Evolutionary conservation across 2,329 filamentous ascomycete species (phyloP).

Genomic region (Venturia oleaginea): DNA sequence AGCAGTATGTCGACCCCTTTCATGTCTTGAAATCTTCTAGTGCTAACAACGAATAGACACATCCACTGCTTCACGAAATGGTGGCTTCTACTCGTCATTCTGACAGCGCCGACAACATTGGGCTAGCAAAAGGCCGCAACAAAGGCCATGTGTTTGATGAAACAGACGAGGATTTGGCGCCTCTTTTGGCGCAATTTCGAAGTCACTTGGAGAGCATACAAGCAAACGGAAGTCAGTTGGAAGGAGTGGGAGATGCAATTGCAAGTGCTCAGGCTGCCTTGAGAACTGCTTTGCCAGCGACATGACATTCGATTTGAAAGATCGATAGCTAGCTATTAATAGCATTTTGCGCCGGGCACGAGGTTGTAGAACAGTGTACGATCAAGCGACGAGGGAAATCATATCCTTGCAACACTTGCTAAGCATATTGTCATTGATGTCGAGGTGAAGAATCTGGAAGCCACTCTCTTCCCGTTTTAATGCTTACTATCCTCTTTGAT

Average conservation of each 20-base stretch:
- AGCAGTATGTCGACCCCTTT: slow-evolving; percentile 20
- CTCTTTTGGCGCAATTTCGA: slow-evolving; percentile 28
- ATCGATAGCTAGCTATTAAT: neutral
- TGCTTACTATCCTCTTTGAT: neutral
- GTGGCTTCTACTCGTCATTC: neutral
- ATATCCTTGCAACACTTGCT: neutral
- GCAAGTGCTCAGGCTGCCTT: slow-evolving; percentile 16
- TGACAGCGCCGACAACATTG: slow-evolving; percentile 3
- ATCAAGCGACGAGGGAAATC: neutral
- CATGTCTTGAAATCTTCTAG: neutral
- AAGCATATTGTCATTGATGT: neutral
- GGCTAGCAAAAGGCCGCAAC: neutral
- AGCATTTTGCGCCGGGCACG: neutral
- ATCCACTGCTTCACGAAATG: slow-evolving; percentile 4
- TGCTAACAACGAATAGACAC: slow-evolving; percentile 7
- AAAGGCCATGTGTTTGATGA: slow-evolving; percentile 17
- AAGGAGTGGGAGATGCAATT: slow-evolving; percentile 24
- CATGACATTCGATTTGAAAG: neutral
- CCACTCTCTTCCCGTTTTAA: neutral
- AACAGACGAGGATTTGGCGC: slow-evolving; percentile 24
- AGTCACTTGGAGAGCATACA: slow-evolving; percentile 31
- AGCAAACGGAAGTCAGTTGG: slow-evolving; percentile 28
- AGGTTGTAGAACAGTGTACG: neutral
- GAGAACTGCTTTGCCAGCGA: neutral
- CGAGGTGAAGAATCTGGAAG: neutral